Conservation (phyloP, 2,329 filamentous ascomycete genomes). For the Claviceps sp. region DNA sequence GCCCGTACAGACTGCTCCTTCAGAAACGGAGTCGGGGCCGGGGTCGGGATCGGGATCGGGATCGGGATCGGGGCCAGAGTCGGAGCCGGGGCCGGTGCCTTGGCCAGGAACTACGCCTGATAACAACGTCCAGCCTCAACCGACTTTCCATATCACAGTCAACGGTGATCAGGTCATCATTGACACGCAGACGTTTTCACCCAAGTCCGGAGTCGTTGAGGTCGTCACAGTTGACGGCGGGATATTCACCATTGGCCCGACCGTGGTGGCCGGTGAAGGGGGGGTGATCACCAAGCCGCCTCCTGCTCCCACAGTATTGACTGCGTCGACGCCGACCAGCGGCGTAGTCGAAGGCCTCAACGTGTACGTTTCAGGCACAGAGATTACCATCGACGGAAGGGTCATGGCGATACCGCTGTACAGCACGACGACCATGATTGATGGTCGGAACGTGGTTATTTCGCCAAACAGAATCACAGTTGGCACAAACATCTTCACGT, state of each 20-base stretch:
- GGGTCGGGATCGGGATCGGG: too few species aligned
- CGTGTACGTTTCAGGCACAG: constrained; percentile 28
- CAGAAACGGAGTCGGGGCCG: neutral
- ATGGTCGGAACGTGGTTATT: constrained; percentile 21
- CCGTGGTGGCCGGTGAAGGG: constrained; percentile 30
- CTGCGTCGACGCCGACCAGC: constrained; percentile 22
- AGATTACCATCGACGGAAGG: constrained; percentile 28
- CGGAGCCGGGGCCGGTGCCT: too few species aligned
- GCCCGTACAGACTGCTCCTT: too few species aligned
- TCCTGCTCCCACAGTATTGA: constrained; percentile 16
- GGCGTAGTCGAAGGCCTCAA: constrained; percentile 25
- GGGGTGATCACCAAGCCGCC: constrained; percentile 29
- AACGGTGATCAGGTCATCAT: constrained; percentile 33
- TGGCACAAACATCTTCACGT: constrained; percentile 24
- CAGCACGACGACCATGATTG: constrained; percentile 21
- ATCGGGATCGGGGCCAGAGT: too few species aligned
- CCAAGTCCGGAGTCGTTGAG: constrained; percentile 23
- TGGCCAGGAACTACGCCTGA: neutral
- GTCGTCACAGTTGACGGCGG: constrained; percentile 28
- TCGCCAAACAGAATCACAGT: constrained; percentile 22
- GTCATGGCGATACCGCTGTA: constrained; percentile 27
- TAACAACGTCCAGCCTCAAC: constrained; percentile 3
- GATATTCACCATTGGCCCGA: constrained; percentile 36
- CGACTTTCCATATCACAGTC: constrained; percentile 28
- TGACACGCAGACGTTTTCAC: constrained; percentile 30